A percentile compares a stretch with the other conserved stretches of the same genome.
These are phyloP conservation scores for Geotrichum australiense DNA, from an alignment of 1,139 yeast genomes.

Conservation along the genomic window DNA sequence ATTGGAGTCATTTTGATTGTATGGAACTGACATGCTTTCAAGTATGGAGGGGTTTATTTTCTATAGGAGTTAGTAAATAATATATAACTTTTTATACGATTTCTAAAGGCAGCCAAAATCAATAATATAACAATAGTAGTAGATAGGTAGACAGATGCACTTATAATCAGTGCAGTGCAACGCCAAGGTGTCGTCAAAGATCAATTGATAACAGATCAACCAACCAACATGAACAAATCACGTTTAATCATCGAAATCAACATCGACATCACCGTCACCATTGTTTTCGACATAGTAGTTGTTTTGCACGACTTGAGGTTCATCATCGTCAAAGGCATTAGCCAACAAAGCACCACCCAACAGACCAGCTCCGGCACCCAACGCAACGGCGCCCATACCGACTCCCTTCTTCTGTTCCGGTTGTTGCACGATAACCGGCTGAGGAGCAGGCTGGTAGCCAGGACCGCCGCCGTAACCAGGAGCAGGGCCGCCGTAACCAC, in stretches of 20 bases:
- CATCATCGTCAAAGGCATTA: constrained; percentile 34
- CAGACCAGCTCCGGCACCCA: constrained; percentile 79
- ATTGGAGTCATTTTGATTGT: too few relatives aligned
- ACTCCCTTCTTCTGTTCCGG: constrained; percentile 27
- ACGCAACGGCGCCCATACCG: constrained; percentile 44
- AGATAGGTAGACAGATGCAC: too few relatives aligned
- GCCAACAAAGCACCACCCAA: constrained; percentile 64
- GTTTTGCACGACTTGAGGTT: constrained; percentile 25
- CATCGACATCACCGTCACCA: constrained; percentile 19
- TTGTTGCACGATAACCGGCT: constrained; percentile 30
- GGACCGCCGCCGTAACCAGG: constrained; percentile 4
- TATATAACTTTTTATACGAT: too few relatives aligned
- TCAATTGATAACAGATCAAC: too few relatives aligned
- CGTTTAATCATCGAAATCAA: constrained; percentile 6
- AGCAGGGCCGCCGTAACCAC: constrained; percentile 21
- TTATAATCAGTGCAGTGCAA: too few relatives aligned
- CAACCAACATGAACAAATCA: too few relatives aligned
- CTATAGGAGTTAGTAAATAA: too few relatives aligned
- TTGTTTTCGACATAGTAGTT: constrained; percentile 27
- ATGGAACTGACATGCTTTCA: too few relatives aligned
- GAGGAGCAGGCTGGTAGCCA: constrained; percentile 24
- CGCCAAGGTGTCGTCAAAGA: too few relatives aligned
- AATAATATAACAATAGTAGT: too few relatives aligned
- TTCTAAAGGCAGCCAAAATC: too few relatives aligned
- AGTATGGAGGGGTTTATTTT: too few relatives aligned